Conservation (phyloP, 2,329 filamentous ascomycete genomes). For the Aulographum hederae region DNA sequence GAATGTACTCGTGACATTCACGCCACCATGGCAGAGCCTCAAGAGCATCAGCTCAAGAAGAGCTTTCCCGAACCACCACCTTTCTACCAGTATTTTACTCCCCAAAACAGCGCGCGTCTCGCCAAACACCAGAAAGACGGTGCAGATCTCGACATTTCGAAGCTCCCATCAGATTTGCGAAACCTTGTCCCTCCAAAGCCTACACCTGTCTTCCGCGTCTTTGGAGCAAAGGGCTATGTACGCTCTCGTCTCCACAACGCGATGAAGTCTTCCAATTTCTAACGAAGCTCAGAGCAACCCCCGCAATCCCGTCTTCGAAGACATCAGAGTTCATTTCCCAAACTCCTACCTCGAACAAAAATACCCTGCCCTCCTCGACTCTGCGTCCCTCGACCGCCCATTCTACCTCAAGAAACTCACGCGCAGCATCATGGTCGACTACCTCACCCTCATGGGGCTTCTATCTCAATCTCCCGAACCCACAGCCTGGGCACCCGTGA, state of each 20-base stretch:
- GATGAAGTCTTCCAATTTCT: slow-evolving; percentile 56
- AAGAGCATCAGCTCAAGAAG: slow-evolving; percentile 7
- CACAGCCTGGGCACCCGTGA: too few relatives aligned
- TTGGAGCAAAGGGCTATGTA: slow-evolving; percentile 8
- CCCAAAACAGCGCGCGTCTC: slow-evolving; percentile 48
- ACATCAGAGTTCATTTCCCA: too few relatives aligned
- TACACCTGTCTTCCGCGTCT: slow-evolving; percentile 23
- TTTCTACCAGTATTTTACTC: slow-evolving; percentile 79
- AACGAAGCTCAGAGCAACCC: slow-evolving; percentile 18
- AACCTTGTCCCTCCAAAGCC: slow-evolving; percentile 68
- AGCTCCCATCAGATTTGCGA: slow-evolving; percentile 30
- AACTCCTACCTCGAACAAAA: slow-evolving; percentile 18
- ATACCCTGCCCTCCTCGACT: slow-evolving; percentile 30
- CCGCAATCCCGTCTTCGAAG: slow-evolving; percentile 13
- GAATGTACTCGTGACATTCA: too few relatives aligned
- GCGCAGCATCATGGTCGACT: slow-evolving; percentile 75
- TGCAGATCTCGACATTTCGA: slow-evolving; percentile 7
- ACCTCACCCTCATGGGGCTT: slow-evolving; percentile 64
- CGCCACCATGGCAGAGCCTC: background rate
- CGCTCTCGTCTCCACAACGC: slow-evolving; percentile 46
- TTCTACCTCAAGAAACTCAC: slow-evolving; percentile 55
- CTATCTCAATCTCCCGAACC: slow-evolving; percentile 49
- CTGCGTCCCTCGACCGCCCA: slow-evolving; percentile 31
- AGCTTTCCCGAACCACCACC: slow-evolving; percentile 68
- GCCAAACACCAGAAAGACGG: slow-evolving; percentile 23